phyloP scores from a whole-genome alignment of 768 basidiomycete genomes.

The Mycena olivaceomarginata region DNA sequence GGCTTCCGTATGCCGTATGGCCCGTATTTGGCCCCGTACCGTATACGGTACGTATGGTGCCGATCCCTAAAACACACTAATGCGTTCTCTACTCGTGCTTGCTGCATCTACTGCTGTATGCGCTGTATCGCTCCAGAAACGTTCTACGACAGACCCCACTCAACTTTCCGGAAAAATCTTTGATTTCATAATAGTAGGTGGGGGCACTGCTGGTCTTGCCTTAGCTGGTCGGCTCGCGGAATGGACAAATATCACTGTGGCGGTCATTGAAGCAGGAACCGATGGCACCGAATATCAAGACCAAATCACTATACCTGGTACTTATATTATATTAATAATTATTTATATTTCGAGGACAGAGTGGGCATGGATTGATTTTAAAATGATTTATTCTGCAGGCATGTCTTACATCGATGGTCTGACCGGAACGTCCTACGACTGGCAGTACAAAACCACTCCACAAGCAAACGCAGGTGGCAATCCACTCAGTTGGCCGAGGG shows the following conservation, averaged over 20 bases:
- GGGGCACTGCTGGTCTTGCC: slow-evolving; percentile 43
- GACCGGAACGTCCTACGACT: slow-evolving; percentile 30
- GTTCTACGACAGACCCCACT: slow-evolving; percentile 41
- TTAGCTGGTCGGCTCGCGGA: slow-evolving; percentile 38
- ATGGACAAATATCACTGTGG: slow-evolving; percentile 41
- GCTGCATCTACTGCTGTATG: slow-evolving; percentile 20
- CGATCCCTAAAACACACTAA: neutral
- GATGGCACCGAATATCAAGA: slow-evolving; percentile 37
- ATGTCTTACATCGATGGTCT: slow-evolving; percentile 44
- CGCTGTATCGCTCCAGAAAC: slow-evolving; percentile 27
- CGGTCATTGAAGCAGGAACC: slow-evolving; percentile 43
- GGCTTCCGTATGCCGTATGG: too few relatives aligned
- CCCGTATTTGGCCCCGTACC: too few relatives aligned
- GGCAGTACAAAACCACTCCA: slow-evolving; percentile 37
- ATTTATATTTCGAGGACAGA: neutral
- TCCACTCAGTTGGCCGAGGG: slow-evolving; percentile 35
- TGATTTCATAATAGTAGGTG: slow-evolving; percentile 43
- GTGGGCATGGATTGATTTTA: neutral
- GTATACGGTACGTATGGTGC: too few relatives aligned
- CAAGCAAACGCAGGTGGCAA: slow-evolving; percentile 32
- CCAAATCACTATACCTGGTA: slow-evolving; percentile 43
- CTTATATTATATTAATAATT: neutral
- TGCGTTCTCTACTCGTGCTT: slow-evolving; percentile 24
- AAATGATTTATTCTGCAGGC: slow-evolving; percentile 16
- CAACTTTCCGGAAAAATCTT: slow-evolving; percentile 40